phyloP scores from a whole-genome alignment of 108 stramenopile genomes.

The Epithemia pelagica region DNA sequence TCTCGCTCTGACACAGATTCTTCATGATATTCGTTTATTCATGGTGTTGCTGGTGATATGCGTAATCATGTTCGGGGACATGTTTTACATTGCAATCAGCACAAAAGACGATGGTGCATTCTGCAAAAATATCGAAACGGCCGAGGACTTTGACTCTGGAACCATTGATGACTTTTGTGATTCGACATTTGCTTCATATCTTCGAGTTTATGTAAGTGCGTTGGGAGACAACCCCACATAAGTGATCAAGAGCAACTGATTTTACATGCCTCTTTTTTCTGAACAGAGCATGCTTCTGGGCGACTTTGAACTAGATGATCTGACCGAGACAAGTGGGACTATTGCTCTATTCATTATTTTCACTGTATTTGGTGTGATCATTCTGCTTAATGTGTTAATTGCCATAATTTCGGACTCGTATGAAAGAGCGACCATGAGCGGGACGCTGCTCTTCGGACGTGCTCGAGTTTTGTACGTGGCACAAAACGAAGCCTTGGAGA shows the following conservation, averaged over 20 bases:
- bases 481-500: conserved; percentile 13
- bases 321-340: conserved; percentile 3
- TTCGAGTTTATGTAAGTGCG: neutral
- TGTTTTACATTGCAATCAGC: conserved; percentile 10
- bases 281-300: conserved; percentile 19
- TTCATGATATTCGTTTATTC: conserved; percentile 23
- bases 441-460: conserved; percentile 15
- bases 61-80: conserved; percentile 29
- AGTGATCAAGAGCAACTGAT: neutral
- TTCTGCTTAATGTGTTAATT: conserved; percentile 42
- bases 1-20: conserved; percentile 28
- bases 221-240: neutral
- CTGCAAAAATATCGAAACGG: neutral
- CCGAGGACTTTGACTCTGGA: conserved; percentile 11
- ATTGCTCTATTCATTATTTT: conserved; percentile 22
- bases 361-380: conserved; percentile 28
- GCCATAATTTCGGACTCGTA: conserved; percentile 28
- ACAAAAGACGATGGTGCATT: conserved; percentile 5
- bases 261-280: neutral
- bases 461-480: conserved; percentile 22
- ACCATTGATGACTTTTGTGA: conserved; percentile 19
- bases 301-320: conserved; percentile 25
- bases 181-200: neutral
- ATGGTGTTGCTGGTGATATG: conserved; percentile 21
- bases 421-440: conserved; percentile 11